Base-by-base conservation (phyloP, 345 rosid genomes). In the Limnanthes douglasii region DNA sequence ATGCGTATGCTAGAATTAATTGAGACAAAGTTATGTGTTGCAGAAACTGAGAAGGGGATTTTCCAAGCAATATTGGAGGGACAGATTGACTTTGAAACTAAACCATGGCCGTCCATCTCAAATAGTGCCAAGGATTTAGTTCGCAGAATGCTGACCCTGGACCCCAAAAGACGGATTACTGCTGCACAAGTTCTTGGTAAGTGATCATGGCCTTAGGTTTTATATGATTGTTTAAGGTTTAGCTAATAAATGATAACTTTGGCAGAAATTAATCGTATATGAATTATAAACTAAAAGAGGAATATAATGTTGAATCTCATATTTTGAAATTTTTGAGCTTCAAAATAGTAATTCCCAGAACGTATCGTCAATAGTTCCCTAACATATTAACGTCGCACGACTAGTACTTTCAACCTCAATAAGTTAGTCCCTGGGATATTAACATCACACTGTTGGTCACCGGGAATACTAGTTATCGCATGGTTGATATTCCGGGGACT, bases 81-180 rank as follows among this genome's bases (percentile, higher is more conserved):
- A 40, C 64, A 78, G 14, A 73, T 88, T 20, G 95, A 83, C 59
- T 88, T 83, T 54, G 72, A 73, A 27, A 71, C 62, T 57, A 6
- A 63, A 22, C 97, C 97, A 12, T 88, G 97, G 97, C 95, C 95
- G 5, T 57, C 59, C 18, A 83, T 83, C 68, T 76, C 97, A n/a
- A 33, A 21, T 30, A 74, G 78, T 69, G 97, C 97, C 34, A 88
- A 83, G 51, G 97, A 88, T 64, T 61, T 83, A 45, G 65, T 83
- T 21, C 67, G 71, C 39, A 73, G 30, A 50, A 88, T 88, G 95
- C 55, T 88, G 44, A 76, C 81, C 0, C 73, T 55, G 42, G 93
- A 88, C 54, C 90, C 75, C 1, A 83, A 68, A 52, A 66, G 50
- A 53, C 65, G 93, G 37, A 61, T 79, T n/a, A 78, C 93, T 62